These are phyloP conservation scores for Rhodotorula sp. DNA, from an alignment of 1,284 basidiomycete species.

Conservation along the genomic window DNA sequence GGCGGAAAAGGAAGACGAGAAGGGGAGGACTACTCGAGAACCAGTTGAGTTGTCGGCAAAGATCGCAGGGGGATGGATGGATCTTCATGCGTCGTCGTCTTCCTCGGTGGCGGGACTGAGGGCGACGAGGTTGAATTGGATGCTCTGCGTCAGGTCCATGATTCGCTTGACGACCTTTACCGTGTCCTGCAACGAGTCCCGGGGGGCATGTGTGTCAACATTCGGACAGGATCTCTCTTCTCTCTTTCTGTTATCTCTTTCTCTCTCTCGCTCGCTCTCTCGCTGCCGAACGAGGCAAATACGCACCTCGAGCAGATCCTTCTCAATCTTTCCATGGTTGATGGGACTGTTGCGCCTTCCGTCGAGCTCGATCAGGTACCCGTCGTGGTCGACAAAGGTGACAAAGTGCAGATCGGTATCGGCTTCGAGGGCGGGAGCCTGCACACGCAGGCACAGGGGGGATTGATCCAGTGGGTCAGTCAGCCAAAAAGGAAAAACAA, in stretches of 20 bases:
- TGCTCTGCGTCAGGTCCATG: constrained; percentile 32
- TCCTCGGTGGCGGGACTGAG: constrained; percentile 30
- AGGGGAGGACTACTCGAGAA: too few relatives aligned
- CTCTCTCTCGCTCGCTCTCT: too few relatives aligned
- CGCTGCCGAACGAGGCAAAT: neutral
- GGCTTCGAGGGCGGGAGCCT: constrained; percentile 50
- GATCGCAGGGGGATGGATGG: too few relatives aligned
- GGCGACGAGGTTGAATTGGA: constrained; percentile 39
- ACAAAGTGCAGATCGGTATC: constrained; percentile 79
- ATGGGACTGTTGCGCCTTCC: constrained; percentile 71
- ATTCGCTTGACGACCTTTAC: constrained; percentile 32
- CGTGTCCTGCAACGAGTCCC: constrained; percentile 23
- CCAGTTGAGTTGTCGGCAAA: too few relatives aligned
- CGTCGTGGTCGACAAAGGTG: constrained; percentile 64
- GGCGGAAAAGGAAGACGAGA: too few relatives aligned
- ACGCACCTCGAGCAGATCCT: constrained; percentile 33
- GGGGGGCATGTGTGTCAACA: too few relatives aligned
- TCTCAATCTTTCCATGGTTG: constrained; percentile 60
- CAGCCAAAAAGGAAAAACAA: too few relatives aligned
- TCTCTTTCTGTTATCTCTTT: too few relatives aligned
- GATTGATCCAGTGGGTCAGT: too few relatives aligned
- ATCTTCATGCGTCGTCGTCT: too few relatives aligned
- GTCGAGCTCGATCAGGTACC: constrained; percentile 74
- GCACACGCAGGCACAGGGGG: neutral
- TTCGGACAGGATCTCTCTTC: too few relatives aligned